phyloP scores from a whole-genome alignment of 495 filamentous ascomycete species.

The Penicillium manginii region DNA sequence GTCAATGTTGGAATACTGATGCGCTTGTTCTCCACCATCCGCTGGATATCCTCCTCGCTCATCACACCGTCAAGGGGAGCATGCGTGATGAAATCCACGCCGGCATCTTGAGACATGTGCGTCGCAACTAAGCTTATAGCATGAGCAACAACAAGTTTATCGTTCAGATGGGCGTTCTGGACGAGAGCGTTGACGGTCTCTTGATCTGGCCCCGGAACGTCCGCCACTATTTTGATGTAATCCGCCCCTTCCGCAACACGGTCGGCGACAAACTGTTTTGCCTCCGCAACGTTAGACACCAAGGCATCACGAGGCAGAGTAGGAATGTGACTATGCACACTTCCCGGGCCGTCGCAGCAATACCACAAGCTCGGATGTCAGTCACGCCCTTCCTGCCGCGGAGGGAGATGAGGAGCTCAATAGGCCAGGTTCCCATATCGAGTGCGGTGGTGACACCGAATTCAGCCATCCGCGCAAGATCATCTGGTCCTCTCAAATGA shows the following conservation, averaged over 20 bases:
- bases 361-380: slow-evolving; percentile 6
- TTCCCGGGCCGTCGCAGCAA: background rate
- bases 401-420: background rate
- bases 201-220: slow-evolving; percentile 7
- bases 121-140: background rate
- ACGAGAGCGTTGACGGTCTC: slow-evolving; percentile 10
- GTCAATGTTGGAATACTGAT: slow-evolving; percentile 8
- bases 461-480: background rate
- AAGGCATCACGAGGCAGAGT: slow-evolving; percentile 3
- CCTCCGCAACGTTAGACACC: background rate
- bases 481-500: background rate
- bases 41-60: background rate
- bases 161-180: background rate
- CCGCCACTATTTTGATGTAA: slow-evolving; percentile 13
- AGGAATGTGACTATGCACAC: slow-evolving; percentile 7
- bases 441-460: slow-evolving; percentile 10
- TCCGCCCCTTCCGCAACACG: slow-evolving; percentile 9
- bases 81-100: slow-evolving; percentile 6
- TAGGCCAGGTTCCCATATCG: slow-evolving; percentile 14
- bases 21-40: background rate
- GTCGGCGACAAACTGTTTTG: background rate
- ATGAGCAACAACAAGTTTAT: slow-evolving; percentile 13
- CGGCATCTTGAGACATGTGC: background rate
- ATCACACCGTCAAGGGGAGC: slow-evolving; percentile 7
- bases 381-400: slow-evolving; percentile 5